Conservation (phyloP, 202 grass and related monocot genomes). For the Digitaria exilis region DNA sequence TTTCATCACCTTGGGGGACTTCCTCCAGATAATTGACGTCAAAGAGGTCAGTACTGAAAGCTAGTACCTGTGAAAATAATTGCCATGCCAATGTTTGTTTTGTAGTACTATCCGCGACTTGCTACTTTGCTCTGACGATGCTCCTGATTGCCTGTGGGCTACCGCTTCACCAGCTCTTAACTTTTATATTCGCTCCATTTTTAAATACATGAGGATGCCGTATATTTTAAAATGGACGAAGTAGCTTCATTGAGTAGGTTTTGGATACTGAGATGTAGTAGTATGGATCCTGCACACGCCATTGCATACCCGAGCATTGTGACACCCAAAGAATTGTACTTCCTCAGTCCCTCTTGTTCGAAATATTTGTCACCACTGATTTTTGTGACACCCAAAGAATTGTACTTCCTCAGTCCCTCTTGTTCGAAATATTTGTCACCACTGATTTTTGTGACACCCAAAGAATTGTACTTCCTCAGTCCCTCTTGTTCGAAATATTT, state of each 20-base stretch:
- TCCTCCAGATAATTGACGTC: constrained; percentile 85
- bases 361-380: too few species aligned
- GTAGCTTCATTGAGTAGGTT: neutral
- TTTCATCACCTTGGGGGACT: constrained; percentile 81
- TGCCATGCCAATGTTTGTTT: neutral
- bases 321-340: neutral
- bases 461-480: too few species aligned
- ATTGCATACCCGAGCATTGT: neutral
- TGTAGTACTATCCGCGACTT: too few species aligned
- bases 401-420: neutral
- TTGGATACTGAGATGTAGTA: neutral
- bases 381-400: neutral
- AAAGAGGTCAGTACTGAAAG: constrained; percentile 63
- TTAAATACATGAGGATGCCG: neutral
- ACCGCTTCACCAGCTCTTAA: neutral
- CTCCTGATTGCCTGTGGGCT: neutral
- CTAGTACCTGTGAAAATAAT: neutral
- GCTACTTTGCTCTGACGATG: neutral
- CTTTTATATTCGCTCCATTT: neutral
- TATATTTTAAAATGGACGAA: neutral
- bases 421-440: too few species aligned
- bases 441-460: neutral
- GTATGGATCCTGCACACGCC: neutral
- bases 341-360: too few species aligned
- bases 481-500: too few species aligned